phyloP scores from a whole-genome alignment of 2,329 filamentous ascomycete species.

The Fusarium mexicanum region DNA sequence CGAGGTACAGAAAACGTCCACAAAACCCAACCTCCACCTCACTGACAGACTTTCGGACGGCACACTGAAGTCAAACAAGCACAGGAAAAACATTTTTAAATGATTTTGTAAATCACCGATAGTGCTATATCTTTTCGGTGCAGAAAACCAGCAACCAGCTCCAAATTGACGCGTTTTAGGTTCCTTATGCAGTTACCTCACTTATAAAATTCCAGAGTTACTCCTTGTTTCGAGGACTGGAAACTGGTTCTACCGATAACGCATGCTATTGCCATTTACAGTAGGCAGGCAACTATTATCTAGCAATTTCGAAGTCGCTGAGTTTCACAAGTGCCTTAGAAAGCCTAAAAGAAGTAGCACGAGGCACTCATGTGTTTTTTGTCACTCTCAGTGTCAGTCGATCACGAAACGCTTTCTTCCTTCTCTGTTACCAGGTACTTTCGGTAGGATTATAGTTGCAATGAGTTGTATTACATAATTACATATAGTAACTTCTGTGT shows the following conservation, averaged over 20 bases:
- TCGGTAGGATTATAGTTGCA: background rate
- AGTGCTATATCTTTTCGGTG: background rate
- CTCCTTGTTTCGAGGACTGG: background rate
- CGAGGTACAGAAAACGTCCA: background rate
- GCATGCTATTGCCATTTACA: background rate
- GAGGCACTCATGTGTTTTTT: background rate
- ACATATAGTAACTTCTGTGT: background rate
- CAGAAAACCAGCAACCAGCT: too few relatives aligned
- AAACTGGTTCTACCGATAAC: background rate
- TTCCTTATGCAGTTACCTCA: background rate
- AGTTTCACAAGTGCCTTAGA: background rate
- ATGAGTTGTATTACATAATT: background rate
- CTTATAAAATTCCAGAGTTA: background rate
- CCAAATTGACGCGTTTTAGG: background rate
- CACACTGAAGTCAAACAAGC: background rate
- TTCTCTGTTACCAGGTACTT: background rate
- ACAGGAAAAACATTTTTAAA: background rate
- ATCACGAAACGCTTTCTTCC: background rate
- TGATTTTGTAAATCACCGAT: too few relatives aligned
- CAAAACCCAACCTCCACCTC: background rate
- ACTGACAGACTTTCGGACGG: background rate
- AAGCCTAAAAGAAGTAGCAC: background rate
- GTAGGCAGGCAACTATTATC: background rate
- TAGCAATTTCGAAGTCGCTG: background rate
- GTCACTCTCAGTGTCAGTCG: background rate